A percentile compares a stretch with the other conserved stretches of the same genome.
These are phyloP conservation scores for Viridothelium virens DNA, from an alignment of 495 filamentous ascomycete species.

Conservation along the genomic window DNA sequence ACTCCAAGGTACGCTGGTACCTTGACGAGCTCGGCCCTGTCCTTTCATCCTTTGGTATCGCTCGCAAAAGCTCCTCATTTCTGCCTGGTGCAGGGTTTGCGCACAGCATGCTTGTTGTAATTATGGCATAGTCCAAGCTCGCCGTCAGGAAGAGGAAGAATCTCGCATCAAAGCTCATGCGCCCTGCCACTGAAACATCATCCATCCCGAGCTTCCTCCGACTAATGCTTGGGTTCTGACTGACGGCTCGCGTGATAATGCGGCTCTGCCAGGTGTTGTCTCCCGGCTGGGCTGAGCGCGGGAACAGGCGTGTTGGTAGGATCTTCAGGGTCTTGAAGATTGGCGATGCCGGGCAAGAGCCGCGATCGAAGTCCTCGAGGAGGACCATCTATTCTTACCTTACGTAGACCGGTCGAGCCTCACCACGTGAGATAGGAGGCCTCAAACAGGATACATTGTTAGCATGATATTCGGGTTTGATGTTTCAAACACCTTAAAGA, in stretches of 20 bases:
- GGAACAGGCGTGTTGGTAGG: neutral
- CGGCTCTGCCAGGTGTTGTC: conserved; percentile 1
- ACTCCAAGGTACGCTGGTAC: no score
- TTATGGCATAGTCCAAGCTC: no score
- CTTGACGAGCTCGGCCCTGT: no score
- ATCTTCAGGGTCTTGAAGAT: neutral
- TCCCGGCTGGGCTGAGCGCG: neutral
- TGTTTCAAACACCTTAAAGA: no score
- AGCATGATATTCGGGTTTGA: no score
- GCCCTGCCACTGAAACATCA: neutral
- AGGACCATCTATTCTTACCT: neutral
- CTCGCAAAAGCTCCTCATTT: no score
- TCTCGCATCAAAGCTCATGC: neutral
- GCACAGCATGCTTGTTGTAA: no score
- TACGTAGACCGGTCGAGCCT: neutral
- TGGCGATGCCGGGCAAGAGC: conserved; percentile 9
- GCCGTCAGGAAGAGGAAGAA: no score
- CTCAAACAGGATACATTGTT: no score
- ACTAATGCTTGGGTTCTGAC: neutral
- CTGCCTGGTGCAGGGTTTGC: no score
- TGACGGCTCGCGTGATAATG: neutral
- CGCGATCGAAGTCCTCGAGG: neutral
- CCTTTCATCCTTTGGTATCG: no score
- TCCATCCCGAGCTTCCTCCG: neutral
- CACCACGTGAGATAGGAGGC: neutral